Conservation (phyloP, 1,284 basidiomycete genomes). For the Volvariella surrecta region DNA sequence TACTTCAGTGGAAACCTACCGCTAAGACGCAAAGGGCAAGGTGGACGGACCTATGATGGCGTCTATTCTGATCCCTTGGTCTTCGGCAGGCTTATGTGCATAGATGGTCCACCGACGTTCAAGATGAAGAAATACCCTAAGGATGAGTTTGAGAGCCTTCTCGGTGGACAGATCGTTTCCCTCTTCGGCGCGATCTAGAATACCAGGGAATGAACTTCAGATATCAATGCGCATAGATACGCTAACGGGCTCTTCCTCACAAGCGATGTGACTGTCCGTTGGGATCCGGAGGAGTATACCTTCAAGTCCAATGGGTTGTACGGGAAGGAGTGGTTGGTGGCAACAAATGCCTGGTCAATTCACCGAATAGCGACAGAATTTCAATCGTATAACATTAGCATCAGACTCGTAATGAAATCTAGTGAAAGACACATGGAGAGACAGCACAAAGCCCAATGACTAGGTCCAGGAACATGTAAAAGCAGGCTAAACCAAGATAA, state of each 20-base stretch:
- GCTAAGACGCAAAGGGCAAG: slow-evolving; percentile 39
- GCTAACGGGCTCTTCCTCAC: slow-evolving; percentile 30
- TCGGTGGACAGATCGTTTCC: slow-evolving; percentile 21
- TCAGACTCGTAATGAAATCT: no score
- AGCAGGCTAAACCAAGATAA: no score
- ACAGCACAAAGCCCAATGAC: no score
- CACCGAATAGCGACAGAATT: no score
- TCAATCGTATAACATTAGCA: no score
- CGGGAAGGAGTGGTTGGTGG: slow-evolving; percentile 12
- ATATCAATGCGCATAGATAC: slow-evolving; percentile 23
- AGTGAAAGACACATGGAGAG: no score
- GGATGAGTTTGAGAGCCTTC: slow-evolving; percentile 31
- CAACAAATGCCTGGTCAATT: no score
- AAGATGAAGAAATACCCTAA: slow-evolving; percentile 43
- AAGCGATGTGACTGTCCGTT: slow-evolving; percentile 40
- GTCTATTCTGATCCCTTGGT: slow-evolving; percentile 43
- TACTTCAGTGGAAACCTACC: slow-evolving; percentile 46
- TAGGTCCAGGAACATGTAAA: no score
- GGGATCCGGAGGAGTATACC: slow-evolving; percentile 38
- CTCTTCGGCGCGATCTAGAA: slow-evolving; percentile 15
- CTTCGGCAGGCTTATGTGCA: slow-evolving; percentile 38
- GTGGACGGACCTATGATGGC: slow-evolving; percentile 47
- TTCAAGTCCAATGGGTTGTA: slow-evolving; percentile 23
- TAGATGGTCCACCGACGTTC: slow-evolving; percentile 38
- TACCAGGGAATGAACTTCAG: not conserved